phyloP scores from a whole-genome alignment of 2,329 filamentous ascomycete genomes.

The Helicocarpus griseus region DNA sequence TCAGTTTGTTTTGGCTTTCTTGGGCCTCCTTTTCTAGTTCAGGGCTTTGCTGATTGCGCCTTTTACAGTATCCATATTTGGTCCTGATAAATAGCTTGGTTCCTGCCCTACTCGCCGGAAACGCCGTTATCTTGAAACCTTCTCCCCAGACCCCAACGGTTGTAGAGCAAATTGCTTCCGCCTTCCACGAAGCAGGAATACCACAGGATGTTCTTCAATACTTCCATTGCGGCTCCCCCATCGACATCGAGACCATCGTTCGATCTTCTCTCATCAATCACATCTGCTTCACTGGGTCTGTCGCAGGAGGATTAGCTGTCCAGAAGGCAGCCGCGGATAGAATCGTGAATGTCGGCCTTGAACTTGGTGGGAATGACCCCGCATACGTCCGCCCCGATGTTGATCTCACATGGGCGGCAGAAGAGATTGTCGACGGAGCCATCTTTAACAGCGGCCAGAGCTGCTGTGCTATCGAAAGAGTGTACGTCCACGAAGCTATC shows the following conservation, averaged over 20 bases:
- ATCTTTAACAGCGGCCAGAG: slow-evolving; percentile 98
- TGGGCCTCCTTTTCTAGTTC: too few relatives aligned
- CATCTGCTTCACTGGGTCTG: slow-evolving; percentile 90
- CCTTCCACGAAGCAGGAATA: slow-evolving; percentile 71
- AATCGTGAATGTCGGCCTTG: slow-evolving; percentile 75
- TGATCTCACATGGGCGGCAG: slow-evolving; percentile 81
- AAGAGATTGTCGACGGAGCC: slow-evolving; percentile 90
- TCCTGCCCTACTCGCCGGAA: slow-evolving; percentile 81
- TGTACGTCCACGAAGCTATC: slow-evolving; percentile 80
- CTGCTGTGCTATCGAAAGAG: slow-evolving; percentile 83
- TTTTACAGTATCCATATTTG: slow-evolving; percentile 74
- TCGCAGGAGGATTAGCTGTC: slow-evolving; percentile 75
- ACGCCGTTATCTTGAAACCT: slow-evolving; percentile 87
- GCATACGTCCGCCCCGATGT: slow-evolving; percentile 82
- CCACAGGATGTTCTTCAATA: slow-evolving; percentile 79
- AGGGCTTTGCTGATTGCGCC: slow-evolving; percentile 10
- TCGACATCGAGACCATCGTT: slow-evolving; percentile 67
- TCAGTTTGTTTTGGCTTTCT: too few relatives aligned
- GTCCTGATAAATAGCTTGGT: slow-evolving; percentile 88
- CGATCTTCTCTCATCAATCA: slow-evolving; percentile 66
- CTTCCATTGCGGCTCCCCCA: slow-evolving; percentile 77
- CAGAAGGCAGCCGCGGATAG: slow-evolving; percentile 77
- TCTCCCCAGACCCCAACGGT: slow-evolving; percentile 91
- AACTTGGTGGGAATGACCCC: slow-evolving; percentile 90
- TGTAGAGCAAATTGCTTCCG: slow-evolving; percentile 68